Evolutionary conservation across 371 early-diverging fungal species (phyloP).

Genomic region (Mucor mucedo): DNA sequence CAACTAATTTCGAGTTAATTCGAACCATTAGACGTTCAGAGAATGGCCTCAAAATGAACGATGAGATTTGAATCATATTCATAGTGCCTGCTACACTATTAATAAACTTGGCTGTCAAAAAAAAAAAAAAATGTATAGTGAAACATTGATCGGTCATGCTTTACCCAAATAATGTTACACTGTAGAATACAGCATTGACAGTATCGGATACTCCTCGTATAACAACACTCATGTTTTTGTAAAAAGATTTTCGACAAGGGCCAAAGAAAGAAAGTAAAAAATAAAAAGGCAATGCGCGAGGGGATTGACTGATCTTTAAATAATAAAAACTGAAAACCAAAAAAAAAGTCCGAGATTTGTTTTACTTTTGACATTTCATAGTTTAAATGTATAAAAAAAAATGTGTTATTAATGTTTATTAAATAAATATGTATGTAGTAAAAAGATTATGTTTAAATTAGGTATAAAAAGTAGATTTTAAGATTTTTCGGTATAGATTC

Average conservation of each 20-base stretch:
- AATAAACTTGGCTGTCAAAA: background rate
- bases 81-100: conserved; percentile 48
- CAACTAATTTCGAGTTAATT: conserved; percentile 64
- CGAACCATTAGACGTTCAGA: conserved; percentile 57
- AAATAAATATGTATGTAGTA: conserved; percentile 7
- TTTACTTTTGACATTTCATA: conserved; percentile 4
- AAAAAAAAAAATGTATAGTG: background rate
- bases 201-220: conserved; percentile 36
- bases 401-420: background rate
- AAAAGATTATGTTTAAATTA: conserved; percentile 1
- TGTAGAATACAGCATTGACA: conserved; percentile 37
- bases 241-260: conserved; percentile 1
- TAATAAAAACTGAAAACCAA: background rate
- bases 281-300: background rate
- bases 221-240: conserved; percentile 28
- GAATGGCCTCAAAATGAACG: conserved; percentile 59
- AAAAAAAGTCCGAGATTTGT: background rate
- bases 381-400: too few species aligned
- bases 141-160: background rate
- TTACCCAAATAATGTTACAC: conserved; percentile 52
- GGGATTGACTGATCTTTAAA: background rate
- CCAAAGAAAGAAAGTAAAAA: background rate
- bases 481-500: conserved; percentile 11
- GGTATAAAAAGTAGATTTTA: background rate
- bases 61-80: conserved; percentile 63